Conservation (phyloP, 345 rosid species). For the Euphorbia tirucalli region DNA sequence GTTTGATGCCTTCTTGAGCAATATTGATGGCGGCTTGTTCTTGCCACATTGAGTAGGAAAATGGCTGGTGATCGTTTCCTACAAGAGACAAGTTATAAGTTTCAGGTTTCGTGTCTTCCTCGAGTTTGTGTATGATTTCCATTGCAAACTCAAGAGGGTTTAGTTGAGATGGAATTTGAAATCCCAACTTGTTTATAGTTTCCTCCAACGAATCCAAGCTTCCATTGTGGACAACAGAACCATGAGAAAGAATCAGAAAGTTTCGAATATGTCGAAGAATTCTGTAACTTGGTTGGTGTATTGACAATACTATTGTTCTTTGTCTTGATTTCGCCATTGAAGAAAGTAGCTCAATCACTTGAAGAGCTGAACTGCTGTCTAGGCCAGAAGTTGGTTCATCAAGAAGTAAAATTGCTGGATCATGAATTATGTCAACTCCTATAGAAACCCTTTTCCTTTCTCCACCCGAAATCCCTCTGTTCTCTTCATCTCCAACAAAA, state of each 20-base stretch:
- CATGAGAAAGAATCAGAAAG: constrained; percentile 26
- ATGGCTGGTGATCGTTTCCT: constrained; percentile 13
- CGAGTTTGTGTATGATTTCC: constrained; percentile 62
- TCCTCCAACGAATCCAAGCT: constrained; percentile 60
- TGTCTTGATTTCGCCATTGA: constrained; percentile 23
- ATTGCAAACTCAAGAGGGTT: constrained; percentile 76
- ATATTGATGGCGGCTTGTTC: constrained; percentile 9
- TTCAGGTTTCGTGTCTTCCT: constrained; percentile 29
- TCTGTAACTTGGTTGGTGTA: constrained; percentile 33
- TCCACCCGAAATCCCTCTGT: constrained; percentile 32
- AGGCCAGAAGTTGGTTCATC: constrained; percentile 36
- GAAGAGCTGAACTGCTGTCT: constrained; percentile 29
- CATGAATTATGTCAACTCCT: constrained; percentile 31
- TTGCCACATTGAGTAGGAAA: constrained; percentile 33
- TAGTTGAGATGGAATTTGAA: constrained; percentile 61
- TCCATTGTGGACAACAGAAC: constrained; percentile 39
- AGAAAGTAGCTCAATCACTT: constrained; percentile 25
- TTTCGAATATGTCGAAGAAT: constrained; percentile 21
- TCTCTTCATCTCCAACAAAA: constrained; percentile 31
- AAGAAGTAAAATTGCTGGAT: constrained; percentile 28
- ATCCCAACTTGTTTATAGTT: constrained; percentile 53
- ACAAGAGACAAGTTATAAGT: not conserved
- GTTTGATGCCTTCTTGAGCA: constrained; percentile 16
- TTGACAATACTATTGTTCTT: constrained; percentile 24
- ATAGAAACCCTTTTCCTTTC: constrained; percentile 33